These are phyloP conservation scores for Yamadazyma paraphyllophila DNA, from an alignment of 805 yeast species.

Conservation along the genomic window DNA sequence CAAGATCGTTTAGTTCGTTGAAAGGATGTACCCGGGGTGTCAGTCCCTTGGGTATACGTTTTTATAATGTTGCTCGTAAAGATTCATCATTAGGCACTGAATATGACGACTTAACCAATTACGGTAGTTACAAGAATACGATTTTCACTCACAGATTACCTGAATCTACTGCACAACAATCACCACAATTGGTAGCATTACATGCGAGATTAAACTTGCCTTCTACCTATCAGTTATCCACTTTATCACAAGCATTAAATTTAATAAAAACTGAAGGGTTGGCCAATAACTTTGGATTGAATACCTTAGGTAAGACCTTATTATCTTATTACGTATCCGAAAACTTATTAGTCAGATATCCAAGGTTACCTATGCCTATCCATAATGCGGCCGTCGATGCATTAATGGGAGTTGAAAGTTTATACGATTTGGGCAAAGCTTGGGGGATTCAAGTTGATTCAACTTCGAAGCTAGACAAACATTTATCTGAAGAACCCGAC, in stretches of 20 bases:
- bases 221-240: slow-evolving; percentile 50
- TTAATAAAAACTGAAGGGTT: slow-evolving; percentile 47
- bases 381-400: slow-evolving; percentile 74
- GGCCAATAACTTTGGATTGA: slow-evolving; percentile 75
- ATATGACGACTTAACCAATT: slow-evolving; percentile 33
- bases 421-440: slow-evolving; percentile 61
- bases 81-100: slow-evolving; percentile 28
- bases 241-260: slow-evolving; percentile 80
- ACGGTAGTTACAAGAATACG: slow-evolving; percentile 40
- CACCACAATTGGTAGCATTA: slow-evolving; percentile 74
- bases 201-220: slow-evolving; percentile 76
- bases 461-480: slow-evolving; percentile 60
- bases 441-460: slow-evolving; percentile 92
- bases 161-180: slow-evolving; percentile 47
- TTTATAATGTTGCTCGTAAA: slow-evolving; percentile 22
- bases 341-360: slow-evolving; percentile 70
- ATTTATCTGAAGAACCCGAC: slow-evolving; percentile 65
- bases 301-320: slow-evolving; percentile 78
- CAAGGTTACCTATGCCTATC: slow-evolving; percentile 83
- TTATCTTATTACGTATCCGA: slow-evolving; percentile 75
- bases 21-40: neutral
- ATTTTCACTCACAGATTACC: slow-evolving; percentile 46
- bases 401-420: slow-evolving; percentile 63
- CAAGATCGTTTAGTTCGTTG: slow-evolving; percentile 4
- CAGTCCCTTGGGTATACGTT: slow-evolving; percentile 1